Evolutionary conservation across 2,329 filamentous ascomycete genomes (phyloP).

Genomic region (Paraphaeosphaeria minitans): DNA sequence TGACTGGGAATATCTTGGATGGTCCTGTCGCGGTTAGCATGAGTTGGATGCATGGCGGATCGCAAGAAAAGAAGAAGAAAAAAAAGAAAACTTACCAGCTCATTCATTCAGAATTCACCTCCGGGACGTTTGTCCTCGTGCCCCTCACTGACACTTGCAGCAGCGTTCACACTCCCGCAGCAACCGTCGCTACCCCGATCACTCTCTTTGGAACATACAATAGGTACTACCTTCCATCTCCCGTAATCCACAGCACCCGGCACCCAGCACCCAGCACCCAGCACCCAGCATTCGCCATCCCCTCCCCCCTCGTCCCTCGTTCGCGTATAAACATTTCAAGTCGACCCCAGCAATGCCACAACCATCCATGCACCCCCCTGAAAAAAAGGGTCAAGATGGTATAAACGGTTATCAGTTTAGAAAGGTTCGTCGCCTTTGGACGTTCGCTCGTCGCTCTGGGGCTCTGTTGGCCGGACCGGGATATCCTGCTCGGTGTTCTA

Average conservation of each 20-base stretch:
- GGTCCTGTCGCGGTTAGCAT: slow-evolving; percentile 37
- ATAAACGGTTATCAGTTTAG: too few relatives aligned
- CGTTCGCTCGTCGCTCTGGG: slow-evolving; percentile 61
- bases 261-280: slow-evolving; percentile 10
- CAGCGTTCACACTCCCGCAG: slow-evolving; percentile 15
- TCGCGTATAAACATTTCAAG: slow-evolving; percentile 23
- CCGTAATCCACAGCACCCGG: slow-evolving; percentile 10
- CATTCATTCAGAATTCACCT: slow-evolving; percentile 41
- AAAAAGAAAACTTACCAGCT: slow-evolving; percentile 17
- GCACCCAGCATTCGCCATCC: too few relatives aligned
- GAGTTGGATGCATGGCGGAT: neutral
- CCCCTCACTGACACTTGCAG: slow-evolving; percentile 17
- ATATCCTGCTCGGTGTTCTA: too few relatives aligned
- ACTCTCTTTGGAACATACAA: neutral
- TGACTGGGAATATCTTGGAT: slow-evolving; percentile 59
- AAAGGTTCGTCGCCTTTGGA: slow-evolving; percentile 55
- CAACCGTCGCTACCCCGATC: neutral
- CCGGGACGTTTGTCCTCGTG: slow-evolving; percentile 22
- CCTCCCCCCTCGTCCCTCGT: slow-evolving; percentile 4
- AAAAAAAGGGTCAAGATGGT: too few relatives aligned
- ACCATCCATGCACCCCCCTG: slow-evolving; percentile 56
- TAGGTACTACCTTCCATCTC: neutral
- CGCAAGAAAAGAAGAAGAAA: neutral
- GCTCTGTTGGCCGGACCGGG: slow-evolving; percentile 58
- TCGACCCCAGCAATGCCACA: slow-evolving; percentile 20